These are phyloP conservation scores for Russula sp. DNA, from an alignment of 768 basidiomycete species.

Conservation along the genomic window DNA sequence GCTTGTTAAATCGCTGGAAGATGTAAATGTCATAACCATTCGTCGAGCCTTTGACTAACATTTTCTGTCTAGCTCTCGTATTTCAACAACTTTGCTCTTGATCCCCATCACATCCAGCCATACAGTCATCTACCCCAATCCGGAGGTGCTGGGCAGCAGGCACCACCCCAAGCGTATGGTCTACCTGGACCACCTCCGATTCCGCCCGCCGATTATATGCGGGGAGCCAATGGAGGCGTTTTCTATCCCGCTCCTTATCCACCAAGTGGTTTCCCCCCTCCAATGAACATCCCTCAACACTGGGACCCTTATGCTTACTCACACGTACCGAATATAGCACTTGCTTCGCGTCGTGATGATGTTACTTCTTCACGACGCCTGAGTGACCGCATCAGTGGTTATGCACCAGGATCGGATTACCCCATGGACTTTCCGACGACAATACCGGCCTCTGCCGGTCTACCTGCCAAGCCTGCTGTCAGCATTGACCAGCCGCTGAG, in stretches of 20 bases:
- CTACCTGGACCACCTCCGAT: conserved; percentile 57
- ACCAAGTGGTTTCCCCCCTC: conserved; percentile 40
- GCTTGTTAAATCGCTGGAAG: conserved; percentile 75
- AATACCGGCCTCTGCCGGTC: conserved; percentile 60
- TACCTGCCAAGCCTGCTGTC: conserved; percentile 74
- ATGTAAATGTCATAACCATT: conserved; percentile 50
- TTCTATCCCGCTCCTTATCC: conserved; percentile 45
- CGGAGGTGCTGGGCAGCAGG: conserved; percentile 63
- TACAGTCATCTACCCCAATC: conserved; percentile 73
- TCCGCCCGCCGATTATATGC: conserved; percentile 36
- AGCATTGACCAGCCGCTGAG: conserved; percentile 46
- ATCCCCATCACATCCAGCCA: conserved; percentile 89
- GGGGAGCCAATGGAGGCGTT: conserved; percentile 29
- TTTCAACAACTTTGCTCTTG: conserved; percentile 95
- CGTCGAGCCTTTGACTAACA: conserved; percentile 26
- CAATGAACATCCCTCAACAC: conserved; percentile 42
- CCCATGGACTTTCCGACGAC: conserved; percentile 43
- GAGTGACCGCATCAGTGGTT: conserved; percentile 80
- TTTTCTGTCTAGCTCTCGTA: conserved; percentile 61
- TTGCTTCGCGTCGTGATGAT: conserved; percentile 56
- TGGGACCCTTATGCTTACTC: conserved; percentile 49
- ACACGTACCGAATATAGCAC: conserved; percentile 38
- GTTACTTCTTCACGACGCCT: conserved; percentile 58
- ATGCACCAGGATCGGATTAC: conserved; percentile 51
- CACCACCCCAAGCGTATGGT: conserved; percentile 84